Evolutionary conservation across 108 stramenopile species (phyloP), one percentile per base, ranked within the genome.

Genomic region (Pseudonitzschia delicatissima): DNA sequence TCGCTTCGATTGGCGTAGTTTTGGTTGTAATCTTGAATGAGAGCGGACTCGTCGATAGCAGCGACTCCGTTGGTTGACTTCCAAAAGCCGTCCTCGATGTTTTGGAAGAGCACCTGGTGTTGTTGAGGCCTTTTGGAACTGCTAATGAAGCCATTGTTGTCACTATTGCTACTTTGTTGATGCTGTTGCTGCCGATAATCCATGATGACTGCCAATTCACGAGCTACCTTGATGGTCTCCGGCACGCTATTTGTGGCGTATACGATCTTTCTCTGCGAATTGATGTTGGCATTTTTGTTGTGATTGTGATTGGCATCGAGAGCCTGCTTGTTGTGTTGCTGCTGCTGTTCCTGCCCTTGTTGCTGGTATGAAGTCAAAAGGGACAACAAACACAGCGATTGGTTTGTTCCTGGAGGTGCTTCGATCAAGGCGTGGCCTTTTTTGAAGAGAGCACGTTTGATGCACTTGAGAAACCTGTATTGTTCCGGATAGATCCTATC

Each of bases 211-310:
- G 87, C 94, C 33, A 97, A 64, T 62, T 96, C 96, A 68, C 94
- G 91, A 75, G 96, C 90, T 27, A 94, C 92, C 21, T 87, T 85
- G 45, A 86, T 79, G 94, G 96, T 97, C 79, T 97, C 97, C 7
- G 97, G 97, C 28, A 96, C 97, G 7, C 47, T 48, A 23, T 48
- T 48, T 6, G 47, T 48, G 47, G 47, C 47, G 20, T 48, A 48
- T 7, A 48, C 47, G 47, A 48, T 48, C 2, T 23, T 18, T 48
- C 47, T 48, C 47, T 23, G 45, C 15, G 45, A 5, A n/a, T n/a
- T 94, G 96, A 17, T 94, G 87, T 11, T 94, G 96, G 69, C 96
- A 96, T 66, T 96, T n/a, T 96, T 25, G 96, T 86, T 31, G 95
- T 71, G 75, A 96, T 96, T 42, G 94, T 94, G 2, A 63, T 68